Conservation (phyloP, 179 eudicot species). For the Vitellaria paradoxa region DNA sequence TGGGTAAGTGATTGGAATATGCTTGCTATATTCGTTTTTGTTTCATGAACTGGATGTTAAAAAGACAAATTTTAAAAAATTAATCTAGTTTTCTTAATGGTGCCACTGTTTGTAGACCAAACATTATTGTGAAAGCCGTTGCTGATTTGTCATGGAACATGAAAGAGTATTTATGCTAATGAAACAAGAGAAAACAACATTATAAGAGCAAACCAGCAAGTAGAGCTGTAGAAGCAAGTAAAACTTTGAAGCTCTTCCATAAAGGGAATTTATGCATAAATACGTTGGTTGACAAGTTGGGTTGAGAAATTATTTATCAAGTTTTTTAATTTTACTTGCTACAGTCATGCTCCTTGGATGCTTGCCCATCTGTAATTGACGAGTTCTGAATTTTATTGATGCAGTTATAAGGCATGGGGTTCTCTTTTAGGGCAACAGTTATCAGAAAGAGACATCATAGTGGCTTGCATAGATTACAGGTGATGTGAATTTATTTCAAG, state of each 20-base stretch:
- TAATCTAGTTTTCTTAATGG: not conserved
- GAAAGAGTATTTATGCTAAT: conserved; percentile 3
- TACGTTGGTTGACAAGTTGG: not conserved
- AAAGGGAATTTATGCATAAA: not conserved
- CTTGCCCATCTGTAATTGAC: not conserved
- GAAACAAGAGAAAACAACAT: not conserved
- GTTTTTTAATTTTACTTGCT: not conserved
- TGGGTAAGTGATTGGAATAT: conserved; percentile 55
- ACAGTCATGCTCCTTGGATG: not conserved
- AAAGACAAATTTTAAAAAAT: not conserved
- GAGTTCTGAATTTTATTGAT: conserved; percentile 26
- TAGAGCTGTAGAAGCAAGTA: not conserved
- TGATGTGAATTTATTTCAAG: conserved; percentile 19
- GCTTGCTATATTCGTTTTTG: not conserved
- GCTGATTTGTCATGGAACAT: not conserved
- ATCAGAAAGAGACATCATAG: conserved; percentile 82
- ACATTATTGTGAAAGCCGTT: not conserved
- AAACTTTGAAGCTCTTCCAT: not conserved
- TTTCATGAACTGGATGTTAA: not conserved
- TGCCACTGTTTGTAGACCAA: not conserved
- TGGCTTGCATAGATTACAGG: conserved; percentile 99
- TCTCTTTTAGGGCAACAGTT: conserved; percentile 85
- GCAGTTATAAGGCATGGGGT: conserved; percentile 99
- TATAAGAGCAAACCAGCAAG: not conserved
- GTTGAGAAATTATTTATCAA: not conserved